phyloP scores from a whole-genome alignment of 2,329 filamentous ascomycete genomes.

The Fusarium sp. region DNA sequence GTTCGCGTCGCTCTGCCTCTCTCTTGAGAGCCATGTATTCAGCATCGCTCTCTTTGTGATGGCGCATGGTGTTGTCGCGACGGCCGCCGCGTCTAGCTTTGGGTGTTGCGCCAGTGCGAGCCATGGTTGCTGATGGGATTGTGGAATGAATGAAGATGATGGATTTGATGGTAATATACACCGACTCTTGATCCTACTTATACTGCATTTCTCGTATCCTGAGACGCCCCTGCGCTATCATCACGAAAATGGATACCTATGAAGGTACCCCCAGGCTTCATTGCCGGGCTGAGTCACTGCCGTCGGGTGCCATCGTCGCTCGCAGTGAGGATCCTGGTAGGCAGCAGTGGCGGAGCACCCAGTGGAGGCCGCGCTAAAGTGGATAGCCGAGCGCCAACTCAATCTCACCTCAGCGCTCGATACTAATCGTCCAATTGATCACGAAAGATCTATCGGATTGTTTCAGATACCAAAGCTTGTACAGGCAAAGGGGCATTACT shows the following conservation, averaged over 20 bases:
- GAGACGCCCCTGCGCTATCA: background rate
- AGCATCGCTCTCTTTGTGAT: slow-evolving; percentile 46
- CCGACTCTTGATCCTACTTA: background rate
- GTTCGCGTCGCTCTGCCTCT: slow-evolving; percentile 53
- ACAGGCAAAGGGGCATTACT: background rate
- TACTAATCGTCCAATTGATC: background rate
- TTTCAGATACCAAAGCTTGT: background rate
- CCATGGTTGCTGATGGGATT: slow-evolving; percentile 26
- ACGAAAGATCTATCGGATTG: background rate
- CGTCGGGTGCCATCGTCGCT: background rate
- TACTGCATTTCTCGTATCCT: background rate
- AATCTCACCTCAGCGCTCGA: slow-evolving; percentile 32
- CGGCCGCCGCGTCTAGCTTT: slow-evolving; percentile 19
- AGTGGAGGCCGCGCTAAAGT: background rate
- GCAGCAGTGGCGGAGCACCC: slow-evolving; percentile 32
- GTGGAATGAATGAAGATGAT: background rate
- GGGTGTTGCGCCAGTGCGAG: slow-evolving; percentile 18
- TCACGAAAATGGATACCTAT: background rate
- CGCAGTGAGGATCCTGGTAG: background rate
- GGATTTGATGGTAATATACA: background rate
- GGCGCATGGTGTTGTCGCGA: slow-evolving; percentile 21
- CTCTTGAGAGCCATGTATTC: slow-evolving; percentile 49
- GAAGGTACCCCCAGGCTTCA: background rate
- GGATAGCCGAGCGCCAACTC: slow-evolving; percentile 6
- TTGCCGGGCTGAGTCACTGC: slow-evolving; percentile 32